Conservation (phyloP, 1,139 yeast genomes). For the Pichia sp. region DNA sequence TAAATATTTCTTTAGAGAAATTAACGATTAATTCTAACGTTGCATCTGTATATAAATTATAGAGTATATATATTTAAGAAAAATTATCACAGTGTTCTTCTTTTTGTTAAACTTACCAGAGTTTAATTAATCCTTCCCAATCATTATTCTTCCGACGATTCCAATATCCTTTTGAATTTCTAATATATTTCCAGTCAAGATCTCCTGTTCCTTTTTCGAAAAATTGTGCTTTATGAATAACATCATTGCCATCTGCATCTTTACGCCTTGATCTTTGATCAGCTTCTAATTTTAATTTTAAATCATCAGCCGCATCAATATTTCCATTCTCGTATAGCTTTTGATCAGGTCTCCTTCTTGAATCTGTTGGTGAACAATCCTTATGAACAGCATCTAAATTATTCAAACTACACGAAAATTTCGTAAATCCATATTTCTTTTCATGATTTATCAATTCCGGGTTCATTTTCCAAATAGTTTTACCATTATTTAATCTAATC, state of each 20-base stretch:
- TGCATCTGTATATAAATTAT: too few relatives aligned
- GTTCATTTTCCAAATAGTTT: slow-evolving; percentile 61
- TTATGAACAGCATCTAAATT: slow-evolving; percentile 61
- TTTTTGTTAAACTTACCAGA: slow-evolving; percentile 39
- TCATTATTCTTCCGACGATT: slow-evolving; percentile 53
- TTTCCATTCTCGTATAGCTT: slow-evolving; percentile 63
- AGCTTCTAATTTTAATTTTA: slow-evolving; percentile 68
- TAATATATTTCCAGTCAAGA: slow-evolving; percentile 52
- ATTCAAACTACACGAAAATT: slow-evolving; percentile 74
- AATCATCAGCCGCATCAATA: slow-evolving; percentile 59
- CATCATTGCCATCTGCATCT: slow-evolving; percentile 41
- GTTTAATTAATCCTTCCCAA: slow-evolving; percentile 49
- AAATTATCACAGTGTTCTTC: not conserved
- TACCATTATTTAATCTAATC: slow-evolving; percentile 35
- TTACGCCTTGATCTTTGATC: slow-evolving; percentile 73
- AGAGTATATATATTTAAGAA: too few relatives aligned
- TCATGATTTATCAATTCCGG: slow-evolving; percentile 51
- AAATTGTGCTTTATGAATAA: slow-evolving; percentile 51
- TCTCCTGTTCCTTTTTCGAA: slow-evolving; percentile 45
- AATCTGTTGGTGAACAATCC: slow-evolving; percentile 73
- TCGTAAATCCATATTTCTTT: slow-evolving; percentile 77
- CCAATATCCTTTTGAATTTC: slow-evolving; percentile 75
- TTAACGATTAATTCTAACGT: slow-evolving; percentile 8
- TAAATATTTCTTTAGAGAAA: slow-evolving; percentile 35
- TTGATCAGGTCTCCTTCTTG: slow-evolving; percentile 85